These are phyloP conservation scores for Podila minutissima DNA, from an alignment of 192 early-diverging fungal genomes.

Conservation along the genomic window DNA sequence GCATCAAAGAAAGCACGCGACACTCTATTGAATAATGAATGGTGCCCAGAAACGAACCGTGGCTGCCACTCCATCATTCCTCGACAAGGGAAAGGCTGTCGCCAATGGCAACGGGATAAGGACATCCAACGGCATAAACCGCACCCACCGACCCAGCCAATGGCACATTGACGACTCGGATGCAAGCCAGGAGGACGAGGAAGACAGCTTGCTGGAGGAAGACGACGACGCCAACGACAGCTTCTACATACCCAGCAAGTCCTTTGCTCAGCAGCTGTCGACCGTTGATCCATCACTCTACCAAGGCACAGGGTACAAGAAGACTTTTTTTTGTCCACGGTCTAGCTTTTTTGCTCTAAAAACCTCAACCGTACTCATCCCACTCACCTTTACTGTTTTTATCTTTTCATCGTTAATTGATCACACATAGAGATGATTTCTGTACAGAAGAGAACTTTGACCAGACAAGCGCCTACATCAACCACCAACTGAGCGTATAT, in stretches of 20 bases:
- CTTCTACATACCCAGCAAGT: constrained; percentile 37
- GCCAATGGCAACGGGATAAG: neutral
- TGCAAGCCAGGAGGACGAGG: constrained; percentile 11
- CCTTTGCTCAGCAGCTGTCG: constrained; percentile 23
- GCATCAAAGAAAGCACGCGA: neutral
- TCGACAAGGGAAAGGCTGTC: neutral
- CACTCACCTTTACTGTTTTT: neutral
- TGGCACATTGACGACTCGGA: constrained; percentile 18
- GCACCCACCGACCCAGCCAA: neutral
- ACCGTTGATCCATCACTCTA: constrained; percentile 37
- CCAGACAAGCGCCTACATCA: constrained; percentile 44
- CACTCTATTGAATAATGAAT: neutral
- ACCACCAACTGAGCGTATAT: constrained; percentile 31
- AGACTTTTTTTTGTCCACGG: neutral
- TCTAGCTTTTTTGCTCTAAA: neutral
- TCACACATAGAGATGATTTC: constrained; percentile 29
- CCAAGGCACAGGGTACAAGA: constrained; percentile 39
- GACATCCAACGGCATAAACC: neutral
- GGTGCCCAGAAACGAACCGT: constrained; percentile 1
- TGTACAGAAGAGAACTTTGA: constrained; percentile 42
- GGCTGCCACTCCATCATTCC: neutral
- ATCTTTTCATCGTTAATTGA: neutral
- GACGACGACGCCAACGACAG: constrained; percentile 14
- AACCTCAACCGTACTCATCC: neutral
- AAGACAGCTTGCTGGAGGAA: neutral